Base-by-base conservation (phyloP, 2,329 filamentous ascomycete species). In the Penicillium sp. region DNA sequence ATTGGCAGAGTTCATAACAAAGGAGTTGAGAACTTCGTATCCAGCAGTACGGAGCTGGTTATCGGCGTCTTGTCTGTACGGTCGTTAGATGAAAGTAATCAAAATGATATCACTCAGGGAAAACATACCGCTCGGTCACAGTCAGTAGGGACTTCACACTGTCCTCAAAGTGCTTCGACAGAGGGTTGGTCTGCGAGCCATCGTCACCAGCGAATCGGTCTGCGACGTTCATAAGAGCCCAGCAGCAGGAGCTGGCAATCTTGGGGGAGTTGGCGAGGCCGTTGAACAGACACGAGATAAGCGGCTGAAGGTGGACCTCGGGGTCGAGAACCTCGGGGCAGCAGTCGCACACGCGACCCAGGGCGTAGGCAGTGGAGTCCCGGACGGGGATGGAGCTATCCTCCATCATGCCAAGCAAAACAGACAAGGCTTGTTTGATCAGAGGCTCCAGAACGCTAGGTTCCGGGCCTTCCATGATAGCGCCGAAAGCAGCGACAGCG, bases 191-290 rank as follows among this genome's bases (percentile, higher is more conserved):
- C 66, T 87, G 80, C 57, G 87, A 88, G 47, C 90, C 90, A 53
- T 87, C 82, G 52, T 97, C 92, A 55, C 91, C 91, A 31, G 91
- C 90, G 72, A 97, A 99, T 58, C 92, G 88, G 72, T 99, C 94
- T 12, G 94, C 93, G 70, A 99, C 79, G 77, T 97, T 99, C 90
- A 99, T 97, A 63, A 99, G 79, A 32, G 94, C 92, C 94, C 95
- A 97, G 79, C 94, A 99, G 85, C 94, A 97, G 31, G 94, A 99
- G 52, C 91, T 87, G 32, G 93, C 94, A 87, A 99, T 99, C 84
- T 96, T 97, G 57, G 91, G 88, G 72, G 89, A 94, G 77, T 89
- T 93, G 56, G 90, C 86, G 56, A 99, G 82, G 48, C 93, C 94
- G 64, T 87, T 86, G 79, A 99, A 99, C 10, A 99, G 84, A 39